Evolutionary conservation across 169 alveolate genomes (phyloP).

Genomic region (Perkinsus olseni): DNA sequence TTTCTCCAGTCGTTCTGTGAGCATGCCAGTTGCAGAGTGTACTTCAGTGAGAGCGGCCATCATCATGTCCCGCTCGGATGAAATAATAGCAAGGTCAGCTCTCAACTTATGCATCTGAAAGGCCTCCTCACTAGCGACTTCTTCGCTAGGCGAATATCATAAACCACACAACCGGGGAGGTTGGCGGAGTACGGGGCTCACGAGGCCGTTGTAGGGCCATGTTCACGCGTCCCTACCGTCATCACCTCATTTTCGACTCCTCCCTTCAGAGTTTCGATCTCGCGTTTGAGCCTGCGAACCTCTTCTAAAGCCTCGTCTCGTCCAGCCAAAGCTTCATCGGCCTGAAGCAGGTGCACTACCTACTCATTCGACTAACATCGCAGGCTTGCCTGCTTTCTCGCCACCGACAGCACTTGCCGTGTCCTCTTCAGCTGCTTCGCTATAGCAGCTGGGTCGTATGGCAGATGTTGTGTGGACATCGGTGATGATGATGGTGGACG

Average conservation of each 20-base stretch:
- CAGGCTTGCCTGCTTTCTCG: background rate
- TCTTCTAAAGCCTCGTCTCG: background rate
- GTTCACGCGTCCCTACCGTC: no score
- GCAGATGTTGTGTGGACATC: background rate
- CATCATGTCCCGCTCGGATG: background rate
- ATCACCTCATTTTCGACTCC: background rate
- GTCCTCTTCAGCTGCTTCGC: background rate
- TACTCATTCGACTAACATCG: background rate
- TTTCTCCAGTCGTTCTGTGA: background rate
- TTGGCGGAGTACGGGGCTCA: no score
- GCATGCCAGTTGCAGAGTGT: background rate
- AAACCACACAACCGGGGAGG: no score
- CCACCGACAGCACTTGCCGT: background rate
- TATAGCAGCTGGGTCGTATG: background rate
- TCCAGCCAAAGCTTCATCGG: background rate
- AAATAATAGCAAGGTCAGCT: background rate
- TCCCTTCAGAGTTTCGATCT: background rate
- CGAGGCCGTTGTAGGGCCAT: no score
- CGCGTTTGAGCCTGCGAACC: background rate
- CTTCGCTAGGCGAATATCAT: no score
- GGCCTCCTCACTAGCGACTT: background rate
- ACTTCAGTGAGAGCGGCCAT: background rate
- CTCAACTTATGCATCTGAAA: background rate
- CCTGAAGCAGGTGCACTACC: background rate
- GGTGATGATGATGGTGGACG: background rate